Evolutionary conservation across 257 asterid species (phyloP).

Genomic region (Forsythia suspensa): DNA sequence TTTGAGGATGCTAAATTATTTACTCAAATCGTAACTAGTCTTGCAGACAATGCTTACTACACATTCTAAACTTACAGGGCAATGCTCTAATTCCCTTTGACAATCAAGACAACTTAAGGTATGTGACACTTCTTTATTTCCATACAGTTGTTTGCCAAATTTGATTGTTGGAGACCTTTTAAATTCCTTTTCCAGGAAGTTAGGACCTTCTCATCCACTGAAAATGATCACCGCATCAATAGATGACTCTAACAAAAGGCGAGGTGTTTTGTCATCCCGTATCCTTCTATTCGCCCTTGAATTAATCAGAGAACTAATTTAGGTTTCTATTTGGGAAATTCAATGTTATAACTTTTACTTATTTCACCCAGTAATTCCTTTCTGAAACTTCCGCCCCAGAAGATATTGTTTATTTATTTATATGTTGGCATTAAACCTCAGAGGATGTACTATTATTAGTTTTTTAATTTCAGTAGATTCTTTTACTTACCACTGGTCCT

Average conservation of each 20-base stretch:
- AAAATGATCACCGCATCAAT: conserved; percentile 71
- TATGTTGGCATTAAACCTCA: background rate
- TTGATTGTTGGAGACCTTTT: conserved; percentile 22
- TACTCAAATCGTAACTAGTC: conserved; percentile 15
- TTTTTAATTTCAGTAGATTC: background rate
- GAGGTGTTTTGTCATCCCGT: conserved; percentile 74
- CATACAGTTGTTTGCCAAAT: conserved; percentile 12
- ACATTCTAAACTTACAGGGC: conserved; percentile 50
- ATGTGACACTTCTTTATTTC: conserved; percentile 20
- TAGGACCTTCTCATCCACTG: conserved; percentile 57
- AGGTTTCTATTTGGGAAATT: conserved; percentile 13
- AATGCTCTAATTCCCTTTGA: conserved; percentile 44
- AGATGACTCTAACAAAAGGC: conserved; percentile 75
- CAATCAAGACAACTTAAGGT: conserved; percentile 62
- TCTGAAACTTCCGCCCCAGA: background rate
- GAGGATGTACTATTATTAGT: background rate
- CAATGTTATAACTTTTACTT: background rate
- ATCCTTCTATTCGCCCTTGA: conserved; percentile 57
- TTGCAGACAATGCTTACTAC: conserved; percentile 18
- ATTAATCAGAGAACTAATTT: conserved; percentile 15
- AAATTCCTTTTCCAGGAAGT: conserved; percentile 54
- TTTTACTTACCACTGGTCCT: background rate
- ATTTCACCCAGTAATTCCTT: background rate
- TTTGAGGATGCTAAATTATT: conserved; percentile 8
- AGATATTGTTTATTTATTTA: no score